Percentiles rank a stretch among this genome's conserved stretches.
Conservation (phyloP, 1,284 basidiomycete genomes). For the Leccinum pachyderme region DNA sequence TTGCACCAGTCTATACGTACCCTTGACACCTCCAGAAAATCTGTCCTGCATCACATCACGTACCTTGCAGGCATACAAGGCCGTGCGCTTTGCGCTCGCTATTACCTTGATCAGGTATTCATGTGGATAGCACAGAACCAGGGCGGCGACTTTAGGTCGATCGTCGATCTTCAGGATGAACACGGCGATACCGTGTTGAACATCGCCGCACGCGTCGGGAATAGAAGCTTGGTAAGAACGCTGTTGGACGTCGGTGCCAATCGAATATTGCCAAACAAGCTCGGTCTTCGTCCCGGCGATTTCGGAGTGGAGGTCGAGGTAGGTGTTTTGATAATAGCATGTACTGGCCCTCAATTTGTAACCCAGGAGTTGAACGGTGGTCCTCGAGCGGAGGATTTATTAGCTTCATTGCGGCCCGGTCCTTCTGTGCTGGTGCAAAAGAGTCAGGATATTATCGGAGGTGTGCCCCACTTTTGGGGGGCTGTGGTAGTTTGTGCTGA, state of each 20-base stretch:
- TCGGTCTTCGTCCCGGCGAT: conserved; percentile 90
- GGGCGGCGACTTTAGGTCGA: conserved; percentile 69
- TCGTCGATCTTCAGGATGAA: conserved; percentile 93
- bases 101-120: conserved; percentile 91
- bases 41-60: conserved; percentile 93
- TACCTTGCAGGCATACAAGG: conserved; percentile 90
- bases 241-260: conserved; percentile 94
- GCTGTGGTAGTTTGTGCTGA: conserved; percentile 6
- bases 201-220: conserved; percentile 93
- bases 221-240: conserved; percentile 83
- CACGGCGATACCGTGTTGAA: conserved; percentile 97
- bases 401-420: conserved; percentile 66
- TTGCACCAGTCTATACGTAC: conserved; percentile 81
- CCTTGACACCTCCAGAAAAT: conserved; percentile 86
- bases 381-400: conserved; percentile 71
- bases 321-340: conserved; percentile 22
- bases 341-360: background rate
- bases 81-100: conserved; percentile 79
- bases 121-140: conserved; percentile 77
- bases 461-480: conserved; percentile 40
- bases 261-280: conserved; percentile 87
- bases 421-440: conserved; percentile 78
- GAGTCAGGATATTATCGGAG: conserved; percentile 86
- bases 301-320: conserved; percentile 93
- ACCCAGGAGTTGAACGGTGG: conserved; percentile 66